phyloP scores from a whole-genome alignment of 1,284 basidiomycete species.

The Hymenochaete sp. region DNA sequence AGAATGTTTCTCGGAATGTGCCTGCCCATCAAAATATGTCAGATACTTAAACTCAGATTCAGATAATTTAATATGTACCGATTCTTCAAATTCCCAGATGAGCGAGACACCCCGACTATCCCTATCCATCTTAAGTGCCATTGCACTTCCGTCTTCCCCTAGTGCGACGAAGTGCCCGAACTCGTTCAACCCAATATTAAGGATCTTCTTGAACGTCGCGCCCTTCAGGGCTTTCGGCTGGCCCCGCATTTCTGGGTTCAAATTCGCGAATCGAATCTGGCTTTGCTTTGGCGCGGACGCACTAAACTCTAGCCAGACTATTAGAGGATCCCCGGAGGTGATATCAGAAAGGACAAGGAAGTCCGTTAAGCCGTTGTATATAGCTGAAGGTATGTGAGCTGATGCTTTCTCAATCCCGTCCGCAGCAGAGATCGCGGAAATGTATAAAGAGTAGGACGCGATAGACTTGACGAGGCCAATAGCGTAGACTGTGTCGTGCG shows the following conservation, averaged over 20 bases:
- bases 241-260: slow-evolving; percentile 46
- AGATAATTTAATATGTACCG: slow-evolving; percentile 33
- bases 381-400: slow-evolving; percentile 49
- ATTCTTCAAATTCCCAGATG: slow-evolving; percentile 52
- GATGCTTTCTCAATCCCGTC: slow-evolving; percentile 48
- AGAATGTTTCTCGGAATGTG: slow-evolving; percentile 31
- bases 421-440: slow-evolving; percentile 47
- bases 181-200: slow-evolving; percentile 45
- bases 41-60: slow-evolving; percentile 5
- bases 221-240: slow-evolving; percentile 38
- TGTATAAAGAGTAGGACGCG: slow-evolving; percentile 55
- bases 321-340: slow-evolving; percentile 27
- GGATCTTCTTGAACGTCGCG: slow-evolving; percentile 36
- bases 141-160: slow-evolving; percentile 44
- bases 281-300: too few species aligned
- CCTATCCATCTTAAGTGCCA: slow-evolving; percentile 42
- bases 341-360: slow-evolving; percentile 31
- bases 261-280: slow-evolving; percentile 42
- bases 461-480: slow-evolving; percentile 60
- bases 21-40: slow-evolving; percentile 23
- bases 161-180: slow-evolving; percentile 46
- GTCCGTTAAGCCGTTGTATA: slow-evolving; percentile 39
- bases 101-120: slow-evolving; percentile 34
- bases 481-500: slow-evolving; percentile 50
- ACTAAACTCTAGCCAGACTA: slow-evolving; percentile 60